Conservation (phyloP, 2,329 filamentous ascomycete species). For the Capronia coronata region DNA sequence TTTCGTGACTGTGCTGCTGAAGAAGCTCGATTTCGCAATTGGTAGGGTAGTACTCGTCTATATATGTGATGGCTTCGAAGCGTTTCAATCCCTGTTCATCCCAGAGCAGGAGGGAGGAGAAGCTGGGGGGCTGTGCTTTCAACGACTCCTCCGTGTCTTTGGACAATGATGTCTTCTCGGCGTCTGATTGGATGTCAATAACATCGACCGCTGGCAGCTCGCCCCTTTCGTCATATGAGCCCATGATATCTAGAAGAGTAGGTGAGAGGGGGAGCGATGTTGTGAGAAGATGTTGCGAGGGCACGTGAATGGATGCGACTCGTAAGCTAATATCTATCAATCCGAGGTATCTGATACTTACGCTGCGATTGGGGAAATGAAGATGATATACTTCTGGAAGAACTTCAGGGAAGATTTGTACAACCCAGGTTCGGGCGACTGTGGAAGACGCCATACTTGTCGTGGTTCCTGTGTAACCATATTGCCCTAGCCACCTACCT, state of each 20-base stretch:
- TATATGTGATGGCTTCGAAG: slow-evolving; percentile 82
- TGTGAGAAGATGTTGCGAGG: no score
- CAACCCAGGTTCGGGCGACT: not conserved
- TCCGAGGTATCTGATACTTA: not conserved
- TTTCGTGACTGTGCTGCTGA: slow-evolving; percentile 59
- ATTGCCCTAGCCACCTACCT: not conserved
- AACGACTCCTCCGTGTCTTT: slow-evolving; percentile 58
- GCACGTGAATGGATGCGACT: no score
- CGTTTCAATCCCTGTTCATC: slow-evolving; percentile 67
- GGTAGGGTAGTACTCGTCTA: slow-evolving; percentile 91
- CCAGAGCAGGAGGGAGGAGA: slow-evolving; percentile 78
- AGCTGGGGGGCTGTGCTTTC: slow-evolving; percentile 54
- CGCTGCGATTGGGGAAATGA: not conserved
- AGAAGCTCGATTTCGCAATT: slow-evolving; percentile 84
- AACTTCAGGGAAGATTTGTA: not conserved
- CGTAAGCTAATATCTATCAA: no score
- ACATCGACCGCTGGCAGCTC: slow-evolving; percentile 2
- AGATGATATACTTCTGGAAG: not conserved
- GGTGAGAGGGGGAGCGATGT: no score
- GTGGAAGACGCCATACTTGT: not conserved
- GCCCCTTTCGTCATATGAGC: not conserved
- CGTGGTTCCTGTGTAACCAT: not conserved
- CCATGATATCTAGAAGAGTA: not conserved
- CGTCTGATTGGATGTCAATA: slow-evolving; percentile 69
- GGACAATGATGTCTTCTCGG: slow-evolving; percentile 63